phyloP scores from a whole-genome alignment of 129 eudicot genomes.

The Flaveria linearis region DNA sequence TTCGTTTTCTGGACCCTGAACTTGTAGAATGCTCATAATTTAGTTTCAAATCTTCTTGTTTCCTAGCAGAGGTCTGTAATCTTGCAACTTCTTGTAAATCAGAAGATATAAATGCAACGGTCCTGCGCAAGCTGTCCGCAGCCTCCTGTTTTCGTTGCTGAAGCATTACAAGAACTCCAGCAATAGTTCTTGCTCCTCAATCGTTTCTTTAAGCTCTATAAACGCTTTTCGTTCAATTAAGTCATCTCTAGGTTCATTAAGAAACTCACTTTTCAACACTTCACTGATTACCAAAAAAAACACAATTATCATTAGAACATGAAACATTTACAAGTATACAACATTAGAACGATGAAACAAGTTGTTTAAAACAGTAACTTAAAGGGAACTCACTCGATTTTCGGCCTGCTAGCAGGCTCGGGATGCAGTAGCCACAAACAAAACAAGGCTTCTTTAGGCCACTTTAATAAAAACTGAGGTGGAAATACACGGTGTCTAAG shows the following conservation, averaged over 20 bases:
- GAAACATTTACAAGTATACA: background rate
- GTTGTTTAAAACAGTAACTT: background rate
- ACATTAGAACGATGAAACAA: background rate
- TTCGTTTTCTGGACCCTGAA: conserved; percentile 61
- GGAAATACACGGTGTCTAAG: conserved; percentile 92
- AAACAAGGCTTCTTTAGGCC: conserved; percentile 98
- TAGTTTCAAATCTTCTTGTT: conserved; percentile 31
- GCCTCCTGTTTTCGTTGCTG: conserved; percentile 77
- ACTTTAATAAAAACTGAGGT: conserved; percentile 77
- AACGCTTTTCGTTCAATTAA: conserved; percentile 66
- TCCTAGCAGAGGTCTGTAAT: conserved; percentile 48
- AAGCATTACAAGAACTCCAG: conserved; percentile 67
- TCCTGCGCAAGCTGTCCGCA: conserved; percentile 57
- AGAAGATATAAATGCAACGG: conserved; percentile 69
- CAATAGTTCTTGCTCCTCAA: conserved; percentile 81
- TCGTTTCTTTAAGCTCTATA: conserved; percentile 64
- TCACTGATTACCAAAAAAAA: conserved; percentile 46
- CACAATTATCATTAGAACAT: conserved; percentile 12
- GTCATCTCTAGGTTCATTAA: conserved; percentile 62
- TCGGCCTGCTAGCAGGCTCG: conserved; percentile 81
- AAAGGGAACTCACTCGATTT: conserved; percentile 58
- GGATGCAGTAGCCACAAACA: conserved; percentile 98
- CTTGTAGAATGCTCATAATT: conserved; percentile 49
- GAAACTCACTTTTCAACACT: conserved; percentile 71
- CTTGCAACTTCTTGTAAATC: conserved; percentile 75